Conservation (phyloP, 1,284 basidiomycete genomes). For the Microbotryum intermedium region DNA sequence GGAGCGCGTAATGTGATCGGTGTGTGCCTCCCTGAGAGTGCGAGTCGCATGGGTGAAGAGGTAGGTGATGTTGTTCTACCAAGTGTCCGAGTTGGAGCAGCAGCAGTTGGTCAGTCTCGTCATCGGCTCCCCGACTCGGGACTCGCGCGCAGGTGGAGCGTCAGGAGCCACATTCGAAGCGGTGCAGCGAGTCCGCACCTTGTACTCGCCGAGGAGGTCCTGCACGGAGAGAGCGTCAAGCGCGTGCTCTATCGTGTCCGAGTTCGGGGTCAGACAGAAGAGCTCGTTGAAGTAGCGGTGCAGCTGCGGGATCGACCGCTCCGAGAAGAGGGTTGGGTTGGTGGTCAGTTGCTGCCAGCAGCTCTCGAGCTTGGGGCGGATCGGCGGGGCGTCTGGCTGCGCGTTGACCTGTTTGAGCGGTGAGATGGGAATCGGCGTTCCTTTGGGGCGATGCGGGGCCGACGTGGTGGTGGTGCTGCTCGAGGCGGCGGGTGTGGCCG, state of each 20-base stretch:
- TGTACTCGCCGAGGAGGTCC: conserved; percentile 14
- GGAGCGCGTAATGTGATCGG: conserved; percentile 10
- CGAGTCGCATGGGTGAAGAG: conserved; percentile 28
- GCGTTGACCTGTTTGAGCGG: conserved; percentile 27
- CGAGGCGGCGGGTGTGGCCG: too few species aligned
- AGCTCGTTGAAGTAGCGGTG: conserved; percentile 27
- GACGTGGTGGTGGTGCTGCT: background rate
- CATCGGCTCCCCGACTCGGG: too few species aligned
- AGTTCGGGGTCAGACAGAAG: conserved; percentile 26
- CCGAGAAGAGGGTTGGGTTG: conserved; percentile 8
- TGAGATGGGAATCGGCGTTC: background rate
- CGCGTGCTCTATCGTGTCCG: background rate
- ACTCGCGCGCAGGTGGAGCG: too few species aligned
- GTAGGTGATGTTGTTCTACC: conserved; percentile 27
- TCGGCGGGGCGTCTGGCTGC: background rate
- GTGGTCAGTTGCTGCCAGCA: conserved; percentile 12
- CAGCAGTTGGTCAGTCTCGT: too few species aligned
- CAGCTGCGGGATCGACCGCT: background rate
- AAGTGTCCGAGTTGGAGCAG: background rate
- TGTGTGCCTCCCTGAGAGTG: conserved; percentile 18
- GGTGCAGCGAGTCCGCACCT: background rate
- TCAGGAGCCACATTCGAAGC: background rate
- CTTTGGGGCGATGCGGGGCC: background rate
- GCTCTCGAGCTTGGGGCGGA: conserved; percentile 6
- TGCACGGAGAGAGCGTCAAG: conserved; percentile 8